phyloP scores from a whole-genome alignment of 192 early-diverging fungal genomes.

The Oehlia diaphana region DNA sequence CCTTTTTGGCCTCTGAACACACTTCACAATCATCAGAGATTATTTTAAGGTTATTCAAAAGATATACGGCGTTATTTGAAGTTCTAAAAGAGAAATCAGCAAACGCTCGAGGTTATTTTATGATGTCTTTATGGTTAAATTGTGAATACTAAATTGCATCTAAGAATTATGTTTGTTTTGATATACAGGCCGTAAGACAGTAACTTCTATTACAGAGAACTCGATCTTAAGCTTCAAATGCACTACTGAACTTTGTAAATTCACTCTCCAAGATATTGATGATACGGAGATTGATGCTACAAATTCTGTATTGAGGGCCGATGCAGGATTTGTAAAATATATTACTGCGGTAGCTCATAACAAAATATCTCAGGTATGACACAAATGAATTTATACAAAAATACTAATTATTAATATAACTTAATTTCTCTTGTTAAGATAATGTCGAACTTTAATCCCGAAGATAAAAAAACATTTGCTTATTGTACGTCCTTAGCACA shows the following conservation, averaged over 20 bases:
- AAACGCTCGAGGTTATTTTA: constrained; percentile 42
- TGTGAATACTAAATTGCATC: too few species aligned
- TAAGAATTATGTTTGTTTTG: not conserved
- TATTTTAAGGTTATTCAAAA: constrained; percentile 48
- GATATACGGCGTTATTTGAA: constrained; percentile 42
- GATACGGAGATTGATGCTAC: constrained; percentile 9
- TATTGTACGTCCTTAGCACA: constrained; percentile 27
- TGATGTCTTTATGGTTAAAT: not conserved
- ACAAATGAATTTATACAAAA: not conserved
- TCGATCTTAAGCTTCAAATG: constrained; percentile 35
- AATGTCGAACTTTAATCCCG: not conserved
- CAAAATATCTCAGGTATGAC: constrained; percentile 37
- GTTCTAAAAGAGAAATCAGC: constrained; percentile 47
- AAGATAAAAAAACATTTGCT: constrained; percentile 10
- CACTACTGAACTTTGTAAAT: constrained; percentile 38
- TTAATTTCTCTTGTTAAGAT: not conserved
- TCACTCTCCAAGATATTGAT: constrained; percentile 34
- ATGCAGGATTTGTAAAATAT: constrained; percentile 53
- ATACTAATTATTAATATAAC: not conserved
- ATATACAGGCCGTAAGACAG: constrained; percentile 34
- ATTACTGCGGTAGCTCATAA: constrained; percentile 41
- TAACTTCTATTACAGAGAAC: not conserved
- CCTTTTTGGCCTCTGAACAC: constrained; percentile 26
- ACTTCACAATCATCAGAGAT: constrained; percentile 35
- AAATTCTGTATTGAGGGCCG: constrained; percentile 32